These are phyloP conservation scores for Mortierella sp. DNA, from an alignment of 371 early-diverging fungal species.

Conservation along the genomic window DNA sequence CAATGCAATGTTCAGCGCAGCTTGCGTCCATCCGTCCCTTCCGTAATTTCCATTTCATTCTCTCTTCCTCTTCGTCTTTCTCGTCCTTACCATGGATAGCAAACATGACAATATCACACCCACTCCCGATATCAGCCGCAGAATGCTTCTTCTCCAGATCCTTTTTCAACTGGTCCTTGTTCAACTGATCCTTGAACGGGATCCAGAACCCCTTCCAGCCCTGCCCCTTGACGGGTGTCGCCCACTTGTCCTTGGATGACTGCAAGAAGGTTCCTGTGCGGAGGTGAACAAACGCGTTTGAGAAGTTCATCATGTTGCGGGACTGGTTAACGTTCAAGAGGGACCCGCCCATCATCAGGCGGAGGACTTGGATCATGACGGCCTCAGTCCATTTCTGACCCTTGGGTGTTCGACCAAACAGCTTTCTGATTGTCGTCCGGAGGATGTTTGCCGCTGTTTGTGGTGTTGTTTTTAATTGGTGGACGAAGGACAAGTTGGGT, in stretches of 20 bases:
- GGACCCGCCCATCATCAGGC: slow-evolving; percentile 27
- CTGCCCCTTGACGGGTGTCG: slow-evolving; percentile 34
- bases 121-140: slow-evolving; percentile 36
- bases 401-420: slow-evolving; percentile 45
- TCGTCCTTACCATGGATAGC: slow-evolving; percentile 54
- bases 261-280: slow-evolving; percentile 32
- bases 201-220: slow-evolving; percentile 56
- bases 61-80: no score
- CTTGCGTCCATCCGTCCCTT: no score
- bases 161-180: slow-evolving; percentile 19
- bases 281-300: slow-evolving; percentile 20
- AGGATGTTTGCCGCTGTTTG: slow-evolving; percentile 29
- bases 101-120: slow-evolving; percentile 51
- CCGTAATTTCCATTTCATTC: no score
- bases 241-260: slow-evolving; percentile 43
- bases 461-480: neutral
- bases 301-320: slow-evolving; percentile 27
- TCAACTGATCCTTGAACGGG: slow-evolving; percentile 40
- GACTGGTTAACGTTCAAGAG: slow-evolving; percentile 31
- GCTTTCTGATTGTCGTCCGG: slow-evolving; percentile 32
- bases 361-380: slow-evolving; percentile 23
- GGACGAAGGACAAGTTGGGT: neutral
- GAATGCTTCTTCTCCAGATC: slow-evolving; percentile 15
- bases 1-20: no score
- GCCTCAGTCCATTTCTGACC: slow-evolving; percentile 20